phyloP scores from a whole-genome alignment of 495 filamentous ascomycete genomes.

The Hypomontagnella monticulosa region DNA sequence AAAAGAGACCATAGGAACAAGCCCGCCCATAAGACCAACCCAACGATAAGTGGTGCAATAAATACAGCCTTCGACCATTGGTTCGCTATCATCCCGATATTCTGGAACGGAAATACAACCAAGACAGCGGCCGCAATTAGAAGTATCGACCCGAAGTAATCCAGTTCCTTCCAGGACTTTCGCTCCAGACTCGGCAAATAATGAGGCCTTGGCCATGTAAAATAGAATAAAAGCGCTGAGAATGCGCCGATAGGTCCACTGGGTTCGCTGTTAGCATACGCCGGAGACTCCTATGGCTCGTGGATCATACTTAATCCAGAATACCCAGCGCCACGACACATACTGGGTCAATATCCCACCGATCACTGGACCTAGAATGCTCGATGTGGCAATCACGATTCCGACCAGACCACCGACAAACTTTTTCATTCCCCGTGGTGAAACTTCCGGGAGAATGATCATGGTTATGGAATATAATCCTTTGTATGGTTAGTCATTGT shows the following conservation, averaged over 20 bases:
- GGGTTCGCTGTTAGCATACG: conserved; percentile 8
- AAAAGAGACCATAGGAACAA: conserved; percentile 57
- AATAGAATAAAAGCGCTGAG: conserved; percentile 57
- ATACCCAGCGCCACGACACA: conserved; percentile 59
- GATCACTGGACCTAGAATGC: conserved; percentile 57
- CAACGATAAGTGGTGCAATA: conserved; percentile 55
- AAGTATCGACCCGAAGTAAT: conserved; percentile 64
- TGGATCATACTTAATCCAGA: conserved; percentile 59
- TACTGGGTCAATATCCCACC: conserved; percentile 52
- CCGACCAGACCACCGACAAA: conserved; percentile 50
- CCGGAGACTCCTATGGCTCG: conserved; percentile 10
- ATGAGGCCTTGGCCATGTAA: conserved; percentile 55
- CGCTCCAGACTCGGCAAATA: conserved; percentile 45
- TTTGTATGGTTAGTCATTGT: conserved; percentile 16
- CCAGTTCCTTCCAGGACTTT: conserved; percentile 58
- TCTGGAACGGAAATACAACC: conserved; percentile 68
- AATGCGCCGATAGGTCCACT: conserved; percentile 60
- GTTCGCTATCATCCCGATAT: conserved; percentile 53
- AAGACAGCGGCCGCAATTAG: conserved; percentile 65
- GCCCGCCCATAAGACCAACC: conserved; percentile 51
- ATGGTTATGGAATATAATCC: conserved; percentile 62
- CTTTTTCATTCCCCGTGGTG: conserved; percentile 49
- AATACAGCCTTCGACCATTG: conserved; percentile 55
- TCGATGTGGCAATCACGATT: conserved; percentile 48
- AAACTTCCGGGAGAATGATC: conserved; percentile 62